Evolutionary conservation across 352 stramenopile genomes (phyloP), one percentile per base, ranked within the genome.

Genomic region (Pythium guiyangense): DNA sequence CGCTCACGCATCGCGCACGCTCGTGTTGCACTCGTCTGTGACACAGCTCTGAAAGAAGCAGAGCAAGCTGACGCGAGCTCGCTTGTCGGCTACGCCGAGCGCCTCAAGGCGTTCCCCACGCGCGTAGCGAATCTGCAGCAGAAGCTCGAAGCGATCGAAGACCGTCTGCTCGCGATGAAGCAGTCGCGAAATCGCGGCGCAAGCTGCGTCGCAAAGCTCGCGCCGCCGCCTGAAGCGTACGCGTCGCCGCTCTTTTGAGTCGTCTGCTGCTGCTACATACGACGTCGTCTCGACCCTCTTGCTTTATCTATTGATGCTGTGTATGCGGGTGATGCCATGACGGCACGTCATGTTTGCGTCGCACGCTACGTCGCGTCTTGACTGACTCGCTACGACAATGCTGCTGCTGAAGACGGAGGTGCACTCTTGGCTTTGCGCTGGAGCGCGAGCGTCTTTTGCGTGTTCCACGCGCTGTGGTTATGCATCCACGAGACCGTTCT

Each of bases 401-500:
- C 9, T 37, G 31, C 12, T 1, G 45, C 17, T 22, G 25, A 12
- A 26, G 43, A 40, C 6, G 27, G 22, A 20, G 27, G 52, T 42
- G 35, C 49, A 4, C 37, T 20, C 15, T 74, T 74, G 12, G 56
- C 63, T 60, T 67, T 79, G 17, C 57, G 70, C 43, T 87, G 74
- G 43, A 73, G 51, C 31, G 60, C 57, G 52, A 92, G 62, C 17
- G 82, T 92, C 52, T 74, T 84, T 22, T 76, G 52, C 4, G 82
- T 88, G 53, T 86, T 92, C 82, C 82, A 92, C 12, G 75, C 74
- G 10, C 77, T 88, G 49, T 14, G 59, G n/a, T n/a, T n/a, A n/a
- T n/a, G n/a, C n/a, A n/a, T n/a, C n/a, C n/a, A n/a, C n/a, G n/a
- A n/a, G n/a, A n/a, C n/a, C n/a, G n/a, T n/a, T n/a, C n/a, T n/a